Conservation (phyloP, 441 rosid species). For the Metrosideros polymorpha region DNA sequence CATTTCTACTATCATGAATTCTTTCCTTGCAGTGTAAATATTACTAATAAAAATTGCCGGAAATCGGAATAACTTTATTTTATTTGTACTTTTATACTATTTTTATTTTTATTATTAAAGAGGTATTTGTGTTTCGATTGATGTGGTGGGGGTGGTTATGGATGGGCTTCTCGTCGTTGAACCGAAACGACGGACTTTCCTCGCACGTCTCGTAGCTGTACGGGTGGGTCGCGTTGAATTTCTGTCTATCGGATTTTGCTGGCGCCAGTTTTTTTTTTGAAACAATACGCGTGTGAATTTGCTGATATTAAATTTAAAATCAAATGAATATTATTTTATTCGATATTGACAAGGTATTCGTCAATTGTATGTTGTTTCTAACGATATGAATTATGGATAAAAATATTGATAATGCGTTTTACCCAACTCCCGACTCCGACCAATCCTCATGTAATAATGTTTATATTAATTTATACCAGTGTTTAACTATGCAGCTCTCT, state of each 20-base stretch:
- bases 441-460: background rate
- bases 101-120: background rate
- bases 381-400: too few relatives aligned
- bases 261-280: too few relatives aligned
- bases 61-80: background rate
- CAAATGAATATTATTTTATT: too few relatives aligned
- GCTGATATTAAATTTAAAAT: background rate
- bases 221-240: background rate
- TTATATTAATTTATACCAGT: too few relatives aligned
- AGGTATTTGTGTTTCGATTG: background rate
- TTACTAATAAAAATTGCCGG: background rate
- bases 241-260: background rate
- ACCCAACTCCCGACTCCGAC: background rate
- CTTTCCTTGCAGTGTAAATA: background rate
- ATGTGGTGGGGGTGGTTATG: background rate
- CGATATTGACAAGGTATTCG: too few relatives aligned
- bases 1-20: background rate
- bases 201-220: background rate
- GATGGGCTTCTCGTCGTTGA: background rate
- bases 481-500: fast-evolving
- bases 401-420: background rate
- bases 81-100: background rate
- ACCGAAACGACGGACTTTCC: background rate
- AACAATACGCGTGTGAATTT: too few relatives aligned
- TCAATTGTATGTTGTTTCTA: background rate